Evolutionary conservation across 2,329 filamentous ascomycete genomes (phyloP).

Genomic region (Xylaria sp.): DNA sequence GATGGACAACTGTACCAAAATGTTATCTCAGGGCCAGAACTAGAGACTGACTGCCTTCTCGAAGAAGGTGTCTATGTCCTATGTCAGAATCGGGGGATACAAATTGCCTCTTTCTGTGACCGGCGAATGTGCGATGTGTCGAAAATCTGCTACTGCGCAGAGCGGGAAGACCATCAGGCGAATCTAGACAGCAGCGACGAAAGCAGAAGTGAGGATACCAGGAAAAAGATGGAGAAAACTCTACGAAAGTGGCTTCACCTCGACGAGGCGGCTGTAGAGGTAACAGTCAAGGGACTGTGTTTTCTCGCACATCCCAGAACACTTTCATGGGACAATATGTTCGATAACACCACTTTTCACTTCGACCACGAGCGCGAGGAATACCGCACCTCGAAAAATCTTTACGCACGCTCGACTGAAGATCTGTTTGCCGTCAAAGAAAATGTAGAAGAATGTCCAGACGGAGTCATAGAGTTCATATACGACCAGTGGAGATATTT

Average conservation of each 20-base stretch:
- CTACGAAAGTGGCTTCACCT: constrained; percentile 39
- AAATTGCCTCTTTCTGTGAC: constrained; percentile 42
- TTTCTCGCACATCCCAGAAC: constrained; percentile 37
- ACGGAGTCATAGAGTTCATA: constrained; percentile 34
- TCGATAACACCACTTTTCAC: constrained; percentile 29
- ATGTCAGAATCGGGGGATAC: constrained; percentile 40
- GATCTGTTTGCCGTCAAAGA: not conserved
- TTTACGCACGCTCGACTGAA: not conserved
- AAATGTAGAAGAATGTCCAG: constrained; percentile 11
- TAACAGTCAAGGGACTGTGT: constrained; percentile 26
- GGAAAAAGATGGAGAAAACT: constrained; percentile 2
- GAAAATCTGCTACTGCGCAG: constrained; percentile 38
- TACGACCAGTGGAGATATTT: constrained; percentile 40
- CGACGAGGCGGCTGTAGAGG: constrained; percentile 31
- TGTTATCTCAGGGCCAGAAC: constrained; percentile 33
- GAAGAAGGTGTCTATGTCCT: constrained; percentile 44
- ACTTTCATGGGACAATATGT: constrained; percentile 30
- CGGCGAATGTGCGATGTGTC: constrained; percentile 35
- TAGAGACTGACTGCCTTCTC: not conserved
- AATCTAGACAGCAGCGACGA: not conserved
- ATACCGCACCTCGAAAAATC: not conserved
- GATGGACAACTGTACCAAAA: constrained; percentile 32
- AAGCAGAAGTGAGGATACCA: constrained; percentile 2
- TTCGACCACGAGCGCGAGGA: constrained; percentile 41
- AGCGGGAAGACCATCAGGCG: not conserved